These are phyloP conservation scores for Mycena metata DNA, from an alignment of 768 basidiomycete species.

Conservation along the genomic window DNA sequence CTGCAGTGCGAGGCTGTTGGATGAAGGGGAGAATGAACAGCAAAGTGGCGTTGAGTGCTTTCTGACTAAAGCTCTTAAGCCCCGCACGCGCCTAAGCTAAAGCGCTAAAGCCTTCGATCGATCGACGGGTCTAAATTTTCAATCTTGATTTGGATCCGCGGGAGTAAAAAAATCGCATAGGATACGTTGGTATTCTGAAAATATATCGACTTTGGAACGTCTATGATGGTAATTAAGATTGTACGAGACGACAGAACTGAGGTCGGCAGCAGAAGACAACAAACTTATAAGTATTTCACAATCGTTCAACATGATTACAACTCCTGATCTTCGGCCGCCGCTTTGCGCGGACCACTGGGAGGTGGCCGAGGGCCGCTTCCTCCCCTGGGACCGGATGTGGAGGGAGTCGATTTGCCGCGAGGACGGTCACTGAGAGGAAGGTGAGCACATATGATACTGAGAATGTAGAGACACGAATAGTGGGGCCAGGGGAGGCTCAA, in stretches of 20 bases:
- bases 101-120: background rate
- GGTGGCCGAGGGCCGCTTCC: constrained; percentile 12
- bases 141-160: background rate
- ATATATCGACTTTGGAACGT: too few relatives aligned
- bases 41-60: background rate
- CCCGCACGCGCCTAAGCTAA: too few relatives aligned
- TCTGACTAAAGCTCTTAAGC: background rate
- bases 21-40: too few relatives aligned
- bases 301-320: too few relatives aligned
- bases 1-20: too few relatives aligned
- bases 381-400: background rate
- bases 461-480: background rate
- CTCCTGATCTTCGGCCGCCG: too few relatives aligned
- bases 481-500: constrained; percentile 24
- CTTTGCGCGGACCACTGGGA: background rate
- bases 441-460: background rate
- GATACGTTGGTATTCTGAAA: too few relatives aligned
- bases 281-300: too few relatives aligned
- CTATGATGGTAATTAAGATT: too few relatives aligned
- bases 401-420: constrained; percentile 29
- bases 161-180: constrained; percentile 1
- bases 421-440: constrained; percentile 16
- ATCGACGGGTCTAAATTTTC: background rate
- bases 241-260: too few relatives aligned
- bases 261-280: too few relatives aligned